phyloP scores from a whole-genome alignment of 2,329 filamentous ascomycete species.

The Daldinia sp. region DNA sequence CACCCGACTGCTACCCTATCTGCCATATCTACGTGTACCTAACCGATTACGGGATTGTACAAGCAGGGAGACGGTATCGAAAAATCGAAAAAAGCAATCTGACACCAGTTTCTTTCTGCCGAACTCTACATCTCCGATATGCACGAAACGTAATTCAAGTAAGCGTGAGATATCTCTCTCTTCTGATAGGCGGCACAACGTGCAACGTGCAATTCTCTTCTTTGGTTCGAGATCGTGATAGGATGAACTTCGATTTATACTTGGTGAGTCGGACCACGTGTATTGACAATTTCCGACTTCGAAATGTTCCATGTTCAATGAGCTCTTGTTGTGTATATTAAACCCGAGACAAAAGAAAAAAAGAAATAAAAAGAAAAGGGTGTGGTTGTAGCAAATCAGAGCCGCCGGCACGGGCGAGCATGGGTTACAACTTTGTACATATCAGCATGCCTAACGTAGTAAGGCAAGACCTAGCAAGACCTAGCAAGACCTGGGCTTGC shows the following conservation, averaged over 20 bases:
- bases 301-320: background rate
- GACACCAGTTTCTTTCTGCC: slow-evolving; percentile 25
- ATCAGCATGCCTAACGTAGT: background rate
- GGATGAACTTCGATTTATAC: background rate
- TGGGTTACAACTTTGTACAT: slow-evolving; percentile 7
- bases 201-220: background rate
- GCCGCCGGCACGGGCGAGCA: slow-evolving; percentile 22
- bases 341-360: background rate
- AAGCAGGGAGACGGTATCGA: slow-evolving; percentile 11
- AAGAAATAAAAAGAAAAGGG: slow-evolving; percentile 3
- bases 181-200: background rate
- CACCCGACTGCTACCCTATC: slow-evolving; percentile 40
- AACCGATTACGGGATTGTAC: slow-evolving; percentile 28
- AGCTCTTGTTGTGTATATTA: background rate
- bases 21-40: slow-evolving; percentile 27
- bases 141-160: slow-evolving; percentile 29
- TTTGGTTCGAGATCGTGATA: background rate
- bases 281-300: background rate
- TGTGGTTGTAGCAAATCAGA: slow-evolving; percentile 19
- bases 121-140: slow-evolving; percentile 37
- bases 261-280: background rate
- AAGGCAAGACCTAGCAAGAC: slow-evolving; percentile 7
- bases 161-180: slow-evolving; percentile 29
- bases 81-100: background rate
- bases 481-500: background rate